Evolutionary conservation across 257 asterid species (phyloP).

Genomic region (Solanum pennellii): DNA sequence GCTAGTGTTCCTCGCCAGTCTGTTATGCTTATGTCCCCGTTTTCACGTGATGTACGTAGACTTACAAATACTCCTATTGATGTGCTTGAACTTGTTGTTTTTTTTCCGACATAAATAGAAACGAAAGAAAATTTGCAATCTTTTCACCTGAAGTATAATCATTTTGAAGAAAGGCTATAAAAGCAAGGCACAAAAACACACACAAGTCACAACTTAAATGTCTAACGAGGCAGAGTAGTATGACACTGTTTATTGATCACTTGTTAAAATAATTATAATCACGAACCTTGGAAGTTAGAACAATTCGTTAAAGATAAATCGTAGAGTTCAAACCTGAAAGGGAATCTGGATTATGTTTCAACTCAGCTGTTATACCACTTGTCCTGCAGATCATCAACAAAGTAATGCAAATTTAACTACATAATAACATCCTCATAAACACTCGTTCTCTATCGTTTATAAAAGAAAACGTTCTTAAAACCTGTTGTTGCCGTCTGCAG

Average conservation of each 20-base stretch:
- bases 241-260: background rate
- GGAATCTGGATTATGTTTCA: conserved; percentile 15
- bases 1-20: background rate
- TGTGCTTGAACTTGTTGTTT: background rate
- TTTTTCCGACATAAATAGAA: background rate
- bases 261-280: background rate
- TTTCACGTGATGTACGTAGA: background rate
- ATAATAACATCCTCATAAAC: background rate
- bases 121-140: background rate
- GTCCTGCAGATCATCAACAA: conserved; percentile 27
- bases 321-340: conserved; percentile 25
- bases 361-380: conserved; percentile 7
- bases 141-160: background rate
- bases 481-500: conserved; percentile 14
- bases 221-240: background rate
- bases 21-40: background rate
- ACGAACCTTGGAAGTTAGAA: background rate
- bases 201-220: background rate
- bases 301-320: background rate
- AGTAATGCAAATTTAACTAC: background rate
- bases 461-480: background rate
- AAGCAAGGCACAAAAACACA: background rate
- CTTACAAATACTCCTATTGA: background rate
- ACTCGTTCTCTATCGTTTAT: background rate
- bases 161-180: background rate